These are phyloP conservation scores for Chloromonas sp. DNA, from an alignment of 163 green algal genomes.

Conservation along the genomic window DNA sequence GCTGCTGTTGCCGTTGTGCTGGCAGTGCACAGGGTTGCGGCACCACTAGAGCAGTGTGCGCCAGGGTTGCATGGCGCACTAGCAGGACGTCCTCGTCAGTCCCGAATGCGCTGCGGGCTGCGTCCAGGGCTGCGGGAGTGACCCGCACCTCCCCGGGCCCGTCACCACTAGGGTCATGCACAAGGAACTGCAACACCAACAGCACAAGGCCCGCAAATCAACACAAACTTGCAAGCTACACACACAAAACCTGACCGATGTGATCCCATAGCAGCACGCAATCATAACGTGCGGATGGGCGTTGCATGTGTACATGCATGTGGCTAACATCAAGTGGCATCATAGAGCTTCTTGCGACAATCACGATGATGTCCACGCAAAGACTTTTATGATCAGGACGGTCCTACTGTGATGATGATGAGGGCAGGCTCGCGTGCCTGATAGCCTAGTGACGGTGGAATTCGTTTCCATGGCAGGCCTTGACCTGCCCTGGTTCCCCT, in stretches of 20 bases:
- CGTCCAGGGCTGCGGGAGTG: conserved; percentile 49
- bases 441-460: too few species aligned
- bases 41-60: neutral
- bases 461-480: neutral
- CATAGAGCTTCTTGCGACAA: neutral
- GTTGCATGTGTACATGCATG: neutral
- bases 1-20: neutral
- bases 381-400: too few species aligned
- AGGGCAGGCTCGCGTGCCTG: too few species aligned
- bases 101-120: conserved; percentile 66
- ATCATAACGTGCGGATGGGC: neutral
- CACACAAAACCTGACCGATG: too few species aligned
- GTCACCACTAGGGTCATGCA: conserved; percentile 59
- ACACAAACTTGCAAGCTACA: too few species aligned
- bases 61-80: neutral
- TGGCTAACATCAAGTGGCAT: neutral
- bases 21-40: neutral
- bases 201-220: neutral
- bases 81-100: conserved; percentile 44
- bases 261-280: neutral
- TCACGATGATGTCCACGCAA: neutral
- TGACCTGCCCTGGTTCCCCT: neutral
- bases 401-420: too few species aligned
- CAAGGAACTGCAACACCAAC: conserved; percentile 26
- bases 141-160: conserved; percentile 33